A percentile compares a stretch with the other conserved stretches of the same genome.
These are phyloP conservation scores for Tuber borchii DNA, from an alignment of 495 filamentous ascomycete species.

Conservation along the genomic window DNA sequence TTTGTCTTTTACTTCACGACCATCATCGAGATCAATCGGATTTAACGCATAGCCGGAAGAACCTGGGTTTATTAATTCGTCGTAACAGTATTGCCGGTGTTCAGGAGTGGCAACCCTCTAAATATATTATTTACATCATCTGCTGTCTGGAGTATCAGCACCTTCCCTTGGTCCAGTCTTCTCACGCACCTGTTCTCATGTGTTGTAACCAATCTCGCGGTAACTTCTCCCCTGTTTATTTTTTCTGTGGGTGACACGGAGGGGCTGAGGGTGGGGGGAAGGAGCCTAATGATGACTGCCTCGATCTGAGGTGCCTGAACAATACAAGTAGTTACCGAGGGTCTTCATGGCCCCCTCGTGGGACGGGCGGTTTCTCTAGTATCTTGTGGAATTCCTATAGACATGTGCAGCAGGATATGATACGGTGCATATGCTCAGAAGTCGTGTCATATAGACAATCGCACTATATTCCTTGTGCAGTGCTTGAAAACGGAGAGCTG, in stretches of 20 bases:
- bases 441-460: not conserved
- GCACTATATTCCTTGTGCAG: not conserved
- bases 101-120: not conserved
- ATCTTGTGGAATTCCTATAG: not conserved
- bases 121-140: not conserved
- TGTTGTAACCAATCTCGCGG: not conserved
- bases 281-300: not conserved
- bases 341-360: not conserved
- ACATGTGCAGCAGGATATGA: not conserved
- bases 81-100: not conserved
- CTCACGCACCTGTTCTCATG: not conserved
- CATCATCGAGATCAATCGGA: not conserved
- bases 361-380: not conserved
- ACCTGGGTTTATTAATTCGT: not conserved
- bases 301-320: not conserved
- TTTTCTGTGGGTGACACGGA: not conserved
- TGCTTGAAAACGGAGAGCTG: not conserved
- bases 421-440: not conserved
- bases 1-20: not conserved
- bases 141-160: not conserved
- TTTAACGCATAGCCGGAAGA: not conserved
- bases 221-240: not conserved
- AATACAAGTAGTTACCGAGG: slow-evolving; percentile 1
- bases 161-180: not conserved
- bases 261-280: not conserved